Evolutionary conservation across 202 grass and related monocot genomes (phyloP), one percentile per base, ranked within the genome.

Genomic region (Dendrocalamus latiflorus): DNA sequence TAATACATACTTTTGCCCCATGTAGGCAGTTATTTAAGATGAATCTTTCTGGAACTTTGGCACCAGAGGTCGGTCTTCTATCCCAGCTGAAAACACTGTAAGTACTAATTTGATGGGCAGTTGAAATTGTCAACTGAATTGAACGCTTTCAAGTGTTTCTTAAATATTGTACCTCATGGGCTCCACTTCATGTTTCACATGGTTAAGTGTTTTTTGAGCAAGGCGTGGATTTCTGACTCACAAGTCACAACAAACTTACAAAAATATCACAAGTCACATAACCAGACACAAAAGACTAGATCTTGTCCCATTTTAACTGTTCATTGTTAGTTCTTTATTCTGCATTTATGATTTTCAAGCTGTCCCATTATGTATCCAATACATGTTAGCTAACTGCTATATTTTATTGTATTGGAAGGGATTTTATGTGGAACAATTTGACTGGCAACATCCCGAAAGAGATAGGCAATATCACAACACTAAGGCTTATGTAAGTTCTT

Each of bases 351-450:
- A 4, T 64, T 48, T 43, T 53, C 59, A 18, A 66, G 49, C 20
- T 66, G 53, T 48, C 14, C 45, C 45, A 43, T 60, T 73, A 38
- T 6, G 28, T 72, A 77, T 48, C 72, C n/a, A 76, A 38, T n/a
- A 65, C 39, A 76, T 77, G 7, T 47, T 68, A 79, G 6, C 50
- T 88, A 81, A 88, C 60, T 79, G 56, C 20, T 82, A 18, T 78
- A 51, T 78, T 70, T 71, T 65, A 3, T 57, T 48, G 16, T 77
- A 75, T 86, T 76, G 48, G 49, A 84, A 99, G 96, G 85, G 93
- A 92, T 72, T 95, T 99, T 72, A 99, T 99, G 96, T 99, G 96
- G 96, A 99, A 99, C 57, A 91, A 87, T 50, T 83, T 99, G 72
- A 90, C 20, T 82, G 96, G 96, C 63, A 88, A 80, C 67, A 96